These are phyloP conservation scores for Tetrapisispora namnaoensis DNA, from an alignment of 805 yeast species.

Conservation along the genomic window DNA sequence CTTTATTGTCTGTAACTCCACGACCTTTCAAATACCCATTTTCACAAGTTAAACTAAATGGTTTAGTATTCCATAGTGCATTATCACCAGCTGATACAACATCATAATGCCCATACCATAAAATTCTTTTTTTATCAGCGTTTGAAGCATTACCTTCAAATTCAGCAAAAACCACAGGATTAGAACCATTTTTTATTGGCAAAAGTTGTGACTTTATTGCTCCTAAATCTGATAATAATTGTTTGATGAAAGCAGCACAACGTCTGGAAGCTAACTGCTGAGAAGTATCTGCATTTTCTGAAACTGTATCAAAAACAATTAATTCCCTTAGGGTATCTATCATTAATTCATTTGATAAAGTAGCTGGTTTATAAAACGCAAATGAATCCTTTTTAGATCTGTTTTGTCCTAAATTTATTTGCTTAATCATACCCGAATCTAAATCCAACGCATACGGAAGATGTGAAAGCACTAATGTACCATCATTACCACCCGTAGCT, in stretches of 20 bases:
- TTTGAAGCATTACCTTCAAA: conserved; percentile 40
- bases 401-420: not conserved
- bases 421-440: not conserved
- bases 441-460: conserved; percentile 5
- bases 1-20: conserved; percentile 92
- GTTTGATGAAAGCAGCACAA: conserved; percentile 69
- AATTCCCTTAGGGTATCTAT: conserved; percentile 50
- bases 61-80: conserved; percentile 66
- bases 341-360: conserved; percentile 50
- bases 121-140: conserved; percentile 35
- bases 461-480: conserved; percentile 67
- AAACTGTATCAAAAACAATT: conserved; percentile 67
- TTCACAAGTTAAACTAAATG: conserved; percentile 62
- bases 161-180: conserved; percentile 75
- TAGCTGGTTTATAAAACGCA: conserved; percentile 8
- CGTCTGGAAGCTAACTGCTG: conserved; percentile 66
- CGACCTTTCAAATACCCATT: conserved; percentile 86
- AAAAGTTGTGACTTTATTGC: conserved; percentile 56
- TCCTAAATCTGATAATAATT: conserved; percentile 57
- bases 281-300: conserved; percentile 49
- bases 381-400: conserved; percentile 4
- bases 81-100: conserved; percentile 69
- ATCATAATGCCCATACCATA: conserved; percentile 96
- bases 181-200: conserved; percentile 59
- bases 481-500: conserved; percentile 62